Conservation (phyloP, 1,139 yeast species). For the Yamadazyma aaseri region DNA sequence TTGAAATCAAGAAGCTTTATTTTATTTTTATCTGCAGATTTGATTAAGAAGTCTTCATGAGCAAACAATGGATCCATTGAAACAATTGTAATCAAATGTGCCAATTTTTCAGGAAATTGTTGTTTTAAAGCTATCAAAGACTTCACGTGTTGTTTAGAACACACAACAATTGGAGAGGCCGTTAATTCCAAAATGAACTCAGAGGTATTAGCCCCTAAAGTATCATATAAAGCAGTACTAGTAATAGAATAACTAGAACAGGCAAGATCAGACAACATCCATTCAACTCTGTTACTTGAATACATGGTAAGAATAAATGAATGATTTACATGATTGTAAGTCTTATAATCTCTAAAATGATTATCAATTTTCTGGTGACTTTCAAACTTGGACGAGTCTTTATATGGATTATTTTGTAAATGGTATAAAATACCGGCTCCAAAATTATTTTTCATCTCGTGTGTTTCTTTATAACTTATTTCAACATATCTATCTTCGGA, state of each 20-base stretch:
- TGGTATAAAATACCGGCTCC: constrained; percentile 35
- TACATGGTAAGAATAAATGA: constrained; percentile 37
- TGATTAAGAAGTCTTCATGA: constrained; percentile 19
- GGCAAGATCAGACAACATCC: constrained; percentile 39
- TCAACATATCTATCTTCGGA: constrained; percentile 20
- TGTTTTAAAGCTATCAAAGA: constrained; percentile 27
- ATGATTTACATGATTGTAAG: constrained; percentile 21
- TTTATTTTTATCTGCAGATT: constrained; percentile 20
- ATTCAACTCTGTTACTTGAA: constrained; percentile 37
- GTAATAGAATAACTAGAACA: constrained; percentile 36
- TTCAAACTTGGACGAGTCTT: constrained; percentile 18
- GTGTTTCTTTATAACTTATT: constrained; percentile 23
- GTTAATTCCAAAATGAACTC: constrained; percentile 34
- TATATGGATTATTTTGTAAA: constrained; percentile 29
- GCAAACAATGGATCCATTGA: constrained; percentile 35
- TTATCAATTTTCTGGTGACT: constrained; percentile 27
- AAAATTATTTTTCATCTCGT: constrained; percentile 21
- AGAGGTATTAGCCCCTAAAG: constrained; percentile 37
- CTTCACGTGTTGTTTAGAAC: constrained; percentile 31
- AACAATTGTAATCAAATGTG: constrained; percentile 28
- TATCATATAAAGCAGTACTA: constrained; percentile 41
- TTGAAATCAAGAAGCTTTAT: constrained; percentile 31
- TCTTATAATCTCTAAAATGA: constrained; percentile 22
- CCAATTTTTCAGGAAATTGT: constrained; percentile 23
- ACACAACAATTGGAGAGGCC: constrained; percentile 34